phyloP scores from a whole-genome alignment of 108 stramenopile species.

The Pseudonitzschia delicatissima region DNA sequence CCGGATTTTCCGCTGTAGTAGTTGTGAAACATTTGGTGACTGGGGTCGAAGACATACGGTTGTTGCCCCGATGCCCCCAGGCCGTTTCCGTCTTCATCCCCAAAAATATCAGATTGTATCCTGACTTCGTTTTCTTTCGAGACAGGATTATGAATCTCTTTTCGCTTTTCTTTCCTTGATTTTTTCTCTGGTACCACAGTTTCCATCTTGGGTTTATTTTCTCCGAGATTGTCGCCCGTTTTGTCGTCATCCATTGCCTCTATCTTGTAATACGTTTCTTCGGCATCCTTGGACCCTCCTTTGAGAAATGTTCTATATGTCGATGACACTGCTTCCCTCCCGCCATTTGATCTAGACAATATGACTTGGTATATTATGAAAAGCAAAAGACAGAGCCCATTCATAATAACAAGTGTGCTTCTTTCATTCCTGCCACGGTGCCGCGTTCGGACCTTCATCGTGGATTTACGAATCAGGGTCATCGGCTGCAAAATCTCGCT shows the following conservation, averaged over 20 bases:
- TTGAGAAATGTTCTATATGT: slow-evolving; percentile 2
- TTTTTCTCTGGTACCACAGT: not conserved
- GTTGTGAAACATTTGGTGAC: slow-evolving; percentile 1
- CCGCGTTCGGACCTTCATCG: not conserved
- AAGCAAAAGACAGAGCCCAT: not conserved
- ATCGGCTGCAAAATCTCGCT: no score
- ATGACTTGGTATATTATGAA: not conserved
- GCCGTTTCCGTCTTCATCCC: not conserved
- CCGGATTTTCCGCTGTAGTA: slow-evolving; percentile 19
- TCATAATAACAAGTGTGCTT: not conserved
- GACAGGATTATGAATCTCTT: not conserved
- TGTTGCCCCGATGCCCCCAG: not conserved
- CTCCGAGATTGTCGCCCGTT: not conserved
- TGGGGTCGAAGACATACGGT: not conserved
- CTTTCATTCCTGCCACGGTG: not conserved
- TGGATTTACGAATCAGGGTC: not conserved
- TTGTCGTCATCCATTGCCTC: not conserved
- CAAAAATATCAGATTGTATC: not conserved
- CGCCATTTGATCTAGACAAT: slow-evolving; percentile 1
- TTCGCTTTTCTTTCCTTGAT: no score
- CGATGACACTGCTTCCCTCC: not conserved
- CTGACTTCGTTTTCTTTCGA: slow-evolving; percentile 3
- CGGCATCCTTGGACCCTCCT: not conserved
- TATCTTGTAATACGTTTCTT: not conserved
- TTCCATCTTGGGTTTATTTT: not conserved